Evolutionary conservation across 768 basidiomycete genomes (phyloP).

Genomic region (Pisolithus marmoratus): DNA sequence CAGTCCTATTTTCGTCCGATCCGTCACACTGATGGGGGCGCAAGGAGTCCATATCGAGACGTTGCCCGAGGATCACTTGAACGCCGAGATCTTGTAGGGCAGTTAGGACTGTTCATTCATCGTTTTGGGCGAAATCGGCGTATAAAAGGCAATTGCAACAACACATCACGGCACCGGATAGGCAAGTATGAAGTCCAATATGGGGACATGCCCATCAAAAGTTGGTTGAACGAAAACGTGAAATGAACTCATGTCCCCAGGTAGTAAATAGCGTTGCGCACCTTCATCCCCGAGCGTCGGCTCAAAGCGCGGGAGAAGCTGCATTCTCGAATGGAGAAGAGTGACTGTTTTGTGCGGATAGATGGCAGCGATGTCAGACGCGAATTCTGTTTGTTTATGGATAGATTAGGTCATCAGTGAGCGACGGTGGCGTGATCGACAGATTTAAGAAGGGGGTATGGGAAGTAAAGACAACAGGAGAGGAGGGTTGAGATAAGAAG

Average conservation of each 20-base stretch:
- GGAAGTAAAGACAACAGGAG: neutral
- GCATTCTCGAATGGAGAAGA: slow-evolving; percentile 52
- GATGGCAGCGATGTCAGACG: slow-evolving; percentile 53
- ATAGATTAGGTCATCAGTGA: too few species aligned
- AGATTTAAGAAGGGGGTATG: neutral
- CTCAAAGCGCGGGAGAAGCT: slow-evolving; percentile 50
- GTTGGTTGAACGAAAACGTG: neutral
- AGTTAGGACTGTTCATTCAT: slow-evolving; percentile 26
- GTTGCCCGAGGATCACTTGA: slow-evolving; percentile 47
- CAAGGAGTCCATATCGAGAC: slow-evolving; percentile 41
- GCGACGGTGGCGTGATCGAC: neutral
- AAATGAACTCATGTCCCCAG: neutral
- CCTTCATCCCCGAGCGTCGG: slow-evolving; percentile 47
- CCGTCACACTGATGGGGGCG: too few species aligned
- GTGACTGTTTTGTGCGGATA: slow-evolving; percentile 50
- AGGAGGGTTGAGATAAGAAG: neutral
- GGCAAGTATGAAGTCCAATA: too few species aligned
- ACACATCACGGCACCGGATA: too few species aligned
- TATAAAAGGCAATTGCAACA: too few species aligned
- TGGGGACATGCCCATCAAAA: neutral
- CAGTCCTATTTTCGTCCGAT: neutral
- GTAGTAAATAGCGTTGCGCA: slow-evolving; percentile 15
- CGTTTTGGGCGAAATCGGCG: too few species aligned
- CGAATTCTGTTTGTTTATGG: slow-evolving; percentile 42
- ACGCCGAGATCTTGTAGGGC: slow-evolving; percentile 40